These are phyloP conservation scores for Lactarius quietus DNA, from an alignment of 768 basidiomycete species.

Conservation along the genomic window DNA sequence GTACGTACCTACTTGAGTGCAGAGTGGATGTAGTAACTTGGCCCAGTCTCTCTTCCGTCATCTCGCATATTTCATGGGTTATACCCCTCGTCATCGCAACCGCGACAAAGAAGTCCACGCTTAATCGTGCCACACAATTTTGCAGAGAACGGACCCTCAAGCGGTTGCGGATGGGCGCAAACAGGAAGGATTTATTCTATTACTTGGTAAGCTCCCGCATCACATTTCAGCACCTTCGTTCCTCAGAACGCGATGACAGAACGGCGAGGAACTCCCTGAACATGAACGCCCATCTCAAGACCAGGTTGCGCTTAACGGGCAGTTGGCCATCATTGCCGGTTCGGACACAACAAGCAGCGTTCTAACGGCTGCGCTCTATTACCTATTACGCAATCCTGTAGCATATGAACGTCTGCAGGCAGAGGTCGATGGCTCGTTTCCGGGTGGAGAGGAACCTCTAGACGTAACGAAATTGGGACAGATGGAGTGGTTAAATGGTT, in stretches of 20 bases:
- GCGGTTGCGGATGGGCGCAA: neutral
- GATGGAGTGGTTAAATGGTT: too few relatives aligned
- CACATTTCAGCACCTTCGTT: neutral
- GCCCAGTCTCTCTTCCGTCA: neutral
- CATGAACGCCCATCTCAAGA: neutral
- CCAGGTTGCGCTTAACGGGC: neutral
- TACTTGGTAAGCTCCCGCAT: constrained; percentile 33
- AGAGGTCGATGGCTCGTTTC: too few relatives aligned
- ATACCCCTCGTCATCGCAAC: neutral
- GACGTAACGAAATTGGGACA: too few relatives aligned
- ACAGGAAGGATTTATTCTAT: constrained; percentile 37
- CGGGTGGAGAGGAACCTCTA: too few relatives aligned
- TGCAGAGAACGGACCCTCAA: neutral
- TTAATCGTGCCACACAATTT: neutral
- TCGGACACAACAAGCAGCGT: neutral
- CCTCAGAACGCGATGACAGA: neutral
- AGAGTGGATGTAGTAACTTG: neutral
- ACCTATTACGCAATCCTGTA: too few relatives aligned
- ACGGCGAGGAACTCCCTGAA: neutral
- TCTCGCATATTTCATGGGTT: neutral
- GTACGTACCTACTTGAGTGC: neutral
- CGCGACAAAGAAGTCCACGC: too few relatives aligned
- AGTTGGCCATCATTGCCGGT: neutral
- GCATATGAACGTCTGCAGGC: too few relatives aligned
- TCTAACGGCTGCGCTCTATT: neutral